Evolutionary conservation across 768 basidiomycete genomes (phyloP), one percentile per base, ranked within the genome.

Genomic region (Phylloporus sp.): DNA sequence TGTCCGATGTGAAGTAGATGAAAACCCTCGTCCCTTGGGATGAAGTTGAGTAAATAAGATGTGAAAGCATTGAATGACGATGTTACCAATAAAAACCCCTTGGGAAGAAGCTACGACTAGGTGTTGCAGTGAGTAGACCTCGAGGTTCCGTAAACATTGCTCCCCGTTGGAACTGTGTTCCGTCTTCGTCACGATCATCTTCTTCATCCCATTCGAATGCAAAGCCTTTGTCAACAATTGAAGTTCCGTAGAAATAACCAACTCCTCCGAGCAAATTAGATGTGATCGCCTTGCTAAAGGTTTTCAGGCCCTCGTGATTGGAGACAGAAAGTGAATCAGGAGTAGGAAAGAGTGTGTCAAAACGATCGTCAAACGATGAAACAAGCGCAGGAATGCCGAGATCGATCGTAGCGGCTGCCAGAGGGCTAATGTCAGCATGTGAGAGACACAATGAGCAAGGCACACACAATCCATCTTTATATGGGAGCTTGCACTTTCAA

Each of bases 41-140:
- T 17, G 50, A 42, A 38, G 17, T 20, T 44, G 21, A 47, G 42
- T 22, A 11, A 38, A 34, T 28, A 36, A 23, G 34, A 37, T 27
- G 15, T 11, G n/a, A n/a, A n/a, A 38, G 6, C 1, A 4, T 7
- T 23, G 21, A 46, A 44, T 24, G 37, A 13, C n/a, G n/a, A 38
- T 35, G 63, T 42, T 65, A 88, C 89, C 94, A 98, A 66, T 98
- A 98, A 68, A 98, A 98, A 15, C 94, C 94, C 63, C 94, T 76
- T 1, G 94, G 94, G 74, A 98, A 98, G 73, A 98, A 98, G 55
- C 91, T 92, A 28, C 95, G 77, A 61, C 92, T 95, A 5, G 94
- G 94, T 0, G 95, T 98, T 1, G 90, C 93, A 8, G 94, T 95
- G 53, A 96, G 68, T 17, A 98, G 68, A 17, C 81, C 79, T 48